Percentiles rank a stretch among this genome's conserved stretches.
Conservation (phyloP, 2,329 filamentous ascomycete species). For the Aspergillus sp. region DNA sequence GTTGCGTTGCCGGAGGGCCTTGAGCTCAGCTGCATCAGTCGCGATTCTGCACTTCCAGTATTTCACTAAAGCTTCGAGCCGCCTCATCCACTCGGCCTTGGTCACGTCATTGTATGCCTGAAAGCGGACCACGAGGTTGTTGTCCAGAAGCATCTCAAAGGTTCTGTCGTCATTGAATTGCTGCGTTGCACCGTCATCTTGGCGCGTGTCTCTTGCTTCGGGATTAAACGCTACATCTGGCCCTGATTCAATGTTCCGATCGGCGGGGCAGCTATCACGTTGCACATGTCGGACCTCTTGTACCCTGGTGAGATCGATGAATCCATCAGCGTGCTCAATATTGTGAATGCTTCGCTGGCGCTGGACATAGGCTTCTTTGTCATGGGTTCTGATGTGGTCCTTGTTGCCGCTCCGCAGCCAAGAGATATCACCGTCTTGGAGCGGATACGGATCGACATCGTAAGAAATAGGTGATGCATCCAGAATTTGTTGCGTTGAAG, state of each 20-base stretch:
- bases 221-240: constrained; percentile 60
- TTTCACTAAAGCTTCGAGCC: constrained; percentile 57
- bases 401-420: constrained; percentile 57
- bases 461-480: constrained; percentile 63
- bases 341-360: constrained; percentile 60
- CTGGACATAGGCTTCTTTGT: constrained; percentile 62
- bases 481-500: constrained; percentile 56
- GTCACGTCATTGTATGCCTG: constrained; percentile 60
- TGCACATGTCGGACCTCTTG: constrained; percentile 58
- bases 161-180: constrained; percentile 59
- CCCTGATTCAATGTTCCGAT: constrained; percentile 55
- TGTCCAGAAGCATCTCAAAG: constrained; percentile 64
- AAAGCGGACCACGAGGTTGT: constrained; percentile 63
- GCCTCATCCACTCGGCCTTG: constrained; percentile 63
- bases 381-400: constrained; percentile 52
- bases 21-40: constrained; percentile 60
- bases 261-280: constrained; percentile 54
- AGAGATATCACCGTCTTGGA: constrained; percentile 55
- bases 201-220: constrained; percentile 47
- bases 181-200: constrained; percentile 56
- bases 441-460: constrained; percentile 62
- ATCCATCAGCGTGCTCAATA: constrained; percentile 62
- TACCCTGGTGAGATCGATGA: constrained; percentile 63
- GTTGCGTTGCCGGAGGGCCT: constrained; percentile 59
- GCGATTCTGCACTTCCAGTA: constrained; percentile 64